Evolutionary conservation across 768 basidiomycete species (phyloP).

Genomic region (Auriculariales sp.): DNA sequence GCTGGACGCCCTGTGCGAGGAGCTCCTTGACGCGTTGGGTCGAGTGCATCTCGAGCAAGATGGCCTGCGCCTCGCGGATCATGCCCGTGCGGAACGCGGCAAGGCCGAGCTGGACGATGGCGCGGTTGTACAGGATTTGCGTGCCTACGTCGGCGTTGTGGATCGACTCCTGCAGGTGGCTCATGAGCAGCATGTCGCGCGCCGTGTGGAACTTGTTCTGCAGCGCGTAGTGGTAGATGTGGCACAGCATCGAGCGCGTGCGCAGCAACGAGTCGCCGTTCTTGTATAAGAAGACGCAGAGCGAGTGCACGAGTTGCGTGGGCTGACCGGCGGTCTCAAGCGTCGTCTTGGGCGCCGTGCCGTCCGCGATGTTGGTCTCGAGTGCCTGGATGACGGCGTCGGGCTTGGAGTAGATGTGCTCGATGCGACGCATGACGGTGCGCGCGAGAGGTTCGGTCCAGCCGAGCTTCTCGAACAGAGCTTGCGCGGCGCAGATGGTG

Average conservation of each 20-base stretch:
- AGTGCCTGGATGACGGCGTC: slow-evolving; percentile 85
- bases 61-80: slow-evolving; percentile 87
- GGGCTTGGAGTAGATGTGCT: slow-evolving; percentile 99
- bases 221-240: slow-evolving; percentile 93
- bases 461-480: slow-evolving; percentile 72
- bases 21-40: slow-evolving; percentile 96
- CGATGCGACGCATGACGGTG: slow-evolving; percentile 86
- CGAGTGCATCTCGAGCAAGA: slow-evolving; percentile 87
- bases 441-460: slow-evolving; percentile 70
- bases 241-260: slow-evolving; percentile 92
- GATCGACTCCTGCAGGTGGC: slow-evolving; percentile 92
- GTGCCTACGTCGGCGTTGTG: slow-evolving; percentile 93
- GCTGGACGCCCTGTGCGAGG: slow-evolving; percentile 90
- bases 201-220: slow-evolving; percentile 95
- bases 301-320: slow-evolving; percentile 67
- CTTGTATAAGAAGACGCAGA: slow-evolving; percentile 89
- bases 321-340: slow-evolving; percentile 42
- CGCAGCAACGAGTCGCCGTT: slow-evolving; percentile 82
- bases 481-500: slow-evolving; percentile 85
- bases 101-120: slow-evolving; percentile 90
- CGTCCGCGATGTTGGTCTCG: slow-evolving; percentile 49
- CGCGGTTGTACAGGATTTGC: slow-evolving; percentile 95
- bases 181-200: slow-evolving; percentile 97
- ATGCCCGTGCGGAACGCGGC: slow-evolving; percentile 93
- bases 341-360: slow-evolving; percentile 48